Conservation (phyloP, 2,329 filamentous ascomycete genomes). For the Sporothrix phasma region DNA sequence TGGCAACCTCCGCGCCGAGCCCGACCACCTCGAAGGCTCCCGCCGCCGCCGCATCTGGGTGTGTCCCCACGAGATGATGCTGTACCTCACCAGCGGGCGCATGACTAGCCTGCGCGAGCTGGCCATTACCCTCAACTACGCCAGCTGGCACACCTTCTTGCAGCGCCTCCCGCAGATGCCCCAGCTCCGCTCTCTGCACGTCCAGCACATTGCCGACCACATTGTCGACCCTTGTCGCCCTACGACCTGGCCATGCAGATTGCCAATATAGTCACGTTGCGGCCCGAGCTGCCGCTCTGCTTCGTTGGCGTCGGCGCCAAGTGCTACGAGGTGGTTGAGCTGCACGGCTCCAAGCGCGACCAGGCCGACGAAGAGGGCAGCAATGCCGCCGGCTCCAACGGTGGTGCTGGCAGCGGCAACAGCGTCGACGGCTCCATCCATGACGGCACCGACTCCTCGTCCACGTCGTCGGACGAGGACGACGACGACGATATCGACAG, state of each 20-base stretch:
- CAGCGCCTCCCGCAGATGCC: constrained; percentile 62
- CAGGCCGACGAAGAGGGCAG: constrained; percentile 19
- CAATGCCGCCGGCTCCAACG: constrained; percentile 18
- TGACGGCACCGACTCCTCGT: constrained; percentile 15
- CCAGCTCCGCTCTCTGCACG: constrained; percentile 47
- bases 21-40: constrained; percentile 24
- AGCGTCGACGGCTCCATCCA: constrained; percentile 17
- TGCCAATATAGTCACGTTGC: constrained; percentile 65
- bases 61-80: constrained; percentile 56
- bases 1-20: constrained; percentile 45
- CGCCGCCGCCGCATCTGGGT: constrained; percentile 60
- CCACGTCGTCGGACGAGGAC: constrained; percentile 33
- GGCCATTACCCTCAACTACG: constrained; percentile 61
- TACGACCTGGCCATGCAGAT: constrained; percentile 67
- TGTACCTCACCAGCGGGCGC: constrained; percentile 65
- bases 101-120: constrained; percentile 65
- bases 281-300: constrained; percentile 65
- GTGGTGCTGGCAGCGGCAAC: constrained; percentile 15
- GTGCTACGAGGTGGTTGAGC: constrained; percentile 74
- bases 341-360: constrained; percentile 28
- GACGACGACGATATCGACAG: constrained; percentile 38
- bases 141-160: constrained; percentile 74
- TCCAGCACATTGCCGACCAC: constrained; percentile 22
- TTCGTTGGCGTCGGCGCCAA: constrained; percentile 69
- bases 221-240: constrained; percentile 36